These are phyloP conservation scores for Aspergillus bridgeri DNA, from an alignment of 495 filamentous ascomycete genomes.

Conservation along the genomic window DNA sequence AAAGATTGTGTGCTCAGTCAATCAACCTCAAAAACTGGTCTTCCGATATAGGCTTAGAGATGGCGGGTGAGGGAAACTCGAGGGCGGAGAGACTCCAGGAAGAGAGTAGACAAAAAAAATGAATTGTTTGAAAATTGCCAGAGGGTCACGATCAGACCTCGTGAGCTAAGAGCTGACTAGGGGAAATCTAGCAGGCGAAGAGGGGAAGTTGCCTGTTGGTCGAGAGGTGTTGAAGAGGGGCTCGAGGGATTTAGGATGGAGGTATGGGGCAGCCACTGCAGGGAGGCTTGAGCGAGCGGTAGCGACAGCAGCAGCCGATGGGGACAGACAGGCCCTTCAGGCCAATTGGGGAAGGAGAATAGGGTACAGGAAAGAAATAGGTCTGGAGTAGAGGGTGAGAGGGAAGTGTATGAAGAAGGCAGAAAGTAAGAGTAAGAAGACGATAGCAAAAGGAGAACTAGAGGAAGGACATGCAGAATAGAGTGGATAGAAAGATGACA, in stretches of 20 bases:
- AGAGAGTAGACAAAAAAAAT: background rate
- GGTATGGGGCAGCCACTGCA: background rate
- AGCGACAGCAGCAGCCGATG: background rate
- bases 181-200: background rate
- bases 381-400: background rate
- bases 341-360: background rate
- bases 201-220: conserved; percentile 1
- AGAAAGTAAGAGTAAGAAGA: background rate
- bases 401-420: background rate
- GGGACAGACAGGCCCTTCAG: background rate
- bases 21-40: background rate
- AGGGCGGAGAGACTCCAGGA: background rate
- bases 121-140: background rate
- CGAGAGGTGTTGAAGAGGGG: background rate
- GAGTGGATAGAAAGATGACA: background rate
- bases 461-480: background rate
- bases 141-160: background rate
- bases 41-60: background rate
- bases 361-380: background rate
- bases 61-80: background rate
- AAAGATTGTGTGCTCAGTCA: background rate
- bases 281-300: background rate
- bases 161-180: background rate
- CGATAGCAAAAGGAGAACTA: background rate
- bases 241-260: background rate